Evolutionary conservation across 2,329 filamentous ascomycete species (phyloP), one percentile per base, ranked within the genome.

Genomic region (Akanthomyces lecanii): DNA sequence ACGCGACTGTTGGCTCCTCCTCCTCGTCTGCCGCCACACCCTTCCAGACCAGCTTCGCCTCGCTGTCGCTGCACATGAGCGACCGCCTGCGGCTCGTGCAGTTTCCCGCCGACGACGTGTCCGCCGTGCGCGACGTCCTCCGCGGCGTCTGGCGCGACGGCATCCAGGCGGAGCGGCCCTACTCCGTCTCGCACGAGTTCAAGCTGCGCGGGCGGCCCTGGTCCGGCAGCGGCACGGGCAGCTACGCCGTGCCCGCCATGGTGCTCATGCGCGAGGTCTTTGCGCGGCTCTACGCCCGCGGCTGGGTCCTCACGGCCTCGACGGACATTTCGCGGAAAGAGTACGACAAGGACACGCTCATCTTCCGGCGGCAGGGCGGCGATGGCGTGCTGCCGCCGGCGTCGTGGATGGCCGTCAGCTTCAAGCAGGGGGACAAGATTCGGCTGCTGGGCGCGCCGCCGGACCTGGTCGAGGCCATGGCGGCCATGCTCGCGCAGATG

Each of bases 301-400:
- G 62, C n/a, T 63, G 62, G 62, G 54, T 63, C 54, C 25, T 63
- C 14, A 63, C 55, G 14, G 54, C 62, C 11, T 63, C 62, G 50
- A 63, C 54, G 11, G 48, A 63, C 28, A 51, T 63, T 25, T 63
- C 62, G 33, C 40, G 62, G 45, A 63, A 60, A 33, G 47, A 48
- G 36, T 30, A 38, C 10, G 62, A 59, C 54, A 63, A 63, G 55
- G 62, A 63, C 55, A 63, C 55, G 38, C 54, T 63, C 48, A 38
- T 63, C 30, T 63, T 63, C 12, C 62, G 62, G 8, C 54, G 47
- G 16, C 61, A 63, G 53, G 38, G 14, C 28, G 57, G 25, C n/a
- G 52, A 2, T 2, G 33, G 23, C 18, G 33, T 30, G 28, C 55
- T 50, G 16, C 62, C 62, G 14, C 52, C 62, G 11, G 62, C 48